Evolutionary conservation across 2,329 filamentous ascomycete genomes (phyloP), one percentile per base, ranked within the genome.

Genomic region (Aspergillus thermomutatus): DNA sequence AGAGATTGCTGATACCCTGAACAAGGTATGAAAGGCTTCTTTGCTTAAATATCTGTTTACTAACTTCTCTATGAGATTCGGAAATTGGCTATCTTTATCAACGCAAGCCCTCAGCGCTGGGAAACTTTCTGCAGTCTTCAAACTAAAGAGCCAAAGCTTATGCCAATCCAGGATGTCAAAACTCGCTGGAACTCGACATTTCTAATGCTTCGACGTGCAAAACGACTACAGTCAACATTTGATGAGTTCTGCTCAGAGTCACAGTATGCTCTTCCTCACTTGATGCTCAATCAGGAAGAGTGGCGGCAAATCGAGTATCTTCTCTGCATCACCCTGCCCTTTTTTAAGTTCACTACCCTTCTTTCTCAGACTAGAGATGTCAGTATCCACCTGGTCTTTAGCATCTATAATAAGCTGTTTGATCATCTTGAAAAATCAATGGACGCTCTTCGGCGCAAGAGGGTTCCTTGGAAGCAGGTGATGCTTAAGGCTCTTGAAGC

Each of bases 321-420:
- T 47, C 53, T 59, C 11, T 58, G 19, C 17, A 65, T 66, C 34
- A 62, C 52, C 3, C 21, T 61, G 17, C 61, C 52, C 5, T 65
- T 66, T 52, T 62, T 53, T 50, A 41, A 51, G 3, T 65, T 51
- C 31, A 63, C 54, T 2, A 53, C 40, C 7, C 3, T 19, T 10
- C 46, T 64, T 8, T 64, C 49, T 31, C 56, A 60, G 31, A 63
- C 34, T 8, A 51, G 31, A n/a, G 62, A 64, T 47, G 27, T 61
- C 9, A 66, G 55, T 40, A 26, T 52, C 3, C 28, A 64, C 49
- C n/a, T 11, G 21, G 23, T 66, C 21, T 66, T 62, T 41, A 53
- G 43, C 10, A 62, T 64, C 50, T 66, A 64, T n/a, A 64, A 66
- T 26, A 52, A 48, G 11, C 57, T 64, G 0, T 66, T 66, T 28